Conservation (phyloP, 805 yeast genomes). For the Barnettozyma pratensis region DNA sequence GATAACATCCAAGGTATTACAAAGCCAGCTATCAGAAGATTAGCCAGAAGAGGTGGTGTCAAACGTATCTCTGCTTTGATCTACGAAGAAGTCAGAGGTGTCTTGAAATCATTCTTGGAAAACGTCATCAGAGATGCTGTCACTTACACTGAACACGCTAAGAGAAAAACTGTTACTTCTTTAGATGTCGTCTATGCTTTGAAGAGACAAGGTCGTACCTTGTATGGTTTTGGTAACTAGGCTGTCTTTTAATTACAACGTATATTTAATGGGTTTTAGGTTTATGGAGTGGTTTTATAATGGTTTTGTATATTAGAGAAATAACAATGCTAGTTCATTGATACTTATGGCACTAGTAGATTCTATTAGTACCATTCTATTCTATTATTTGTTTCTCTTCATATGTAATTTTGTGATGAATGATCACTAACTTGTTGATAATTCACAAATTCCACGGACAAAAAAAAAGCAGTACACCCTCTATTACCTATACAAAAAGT, state of each 20-base stretch:
- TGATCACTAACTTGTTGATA: too few relatives aligned
- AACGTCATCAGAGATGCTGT: constrained; percentile 98
- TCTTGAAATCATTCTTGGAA: constrained; percentile 91
- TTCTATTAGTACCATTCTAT: background rate
- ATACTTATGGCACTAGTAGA: background rate
- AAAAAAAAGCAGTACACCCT: too few relatives aligned
- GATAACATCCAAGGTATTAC: constrained; percentile 99
- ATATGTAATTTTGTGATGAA: too few relatives aligned
- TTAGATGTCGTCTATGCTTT: constrained; percentile 98
- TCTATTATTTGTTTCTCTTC: background rate
- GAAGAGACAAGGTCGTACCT: constrained; percentile 99
- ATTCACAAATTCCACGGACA: too few relatives aligned
- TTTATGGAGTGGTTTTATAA: background rate
- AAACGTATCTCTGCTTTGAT: constrained; percentile 99
- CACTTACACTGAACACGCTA: constrained; percentile 99
- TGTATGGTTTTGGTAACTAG: constrained; percentile 99
- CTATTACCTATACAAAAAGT: too few relatives aligned
- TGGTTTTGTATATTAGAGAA: constrained; percentile 9
- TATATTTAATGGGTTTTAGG: constrained; percentile 3
- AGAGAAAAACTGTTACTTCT: constrained; percentile 99
- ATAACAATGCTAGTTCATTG: constrained; percentile 5
- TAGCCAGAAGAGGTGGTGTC: constrained; percentile 99
- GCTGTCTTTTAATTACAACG: constrained; percentile 2
- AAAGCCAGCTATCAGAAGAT: constrained; percentile 99
- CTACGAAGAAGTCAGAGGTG: constrained; percentile 98